Percentiles rank a stretch among this genome's conserved stretches.
Conservation (phyloP, 148 eudicot genomes). For the Chenopodium quinoa region DNA sequence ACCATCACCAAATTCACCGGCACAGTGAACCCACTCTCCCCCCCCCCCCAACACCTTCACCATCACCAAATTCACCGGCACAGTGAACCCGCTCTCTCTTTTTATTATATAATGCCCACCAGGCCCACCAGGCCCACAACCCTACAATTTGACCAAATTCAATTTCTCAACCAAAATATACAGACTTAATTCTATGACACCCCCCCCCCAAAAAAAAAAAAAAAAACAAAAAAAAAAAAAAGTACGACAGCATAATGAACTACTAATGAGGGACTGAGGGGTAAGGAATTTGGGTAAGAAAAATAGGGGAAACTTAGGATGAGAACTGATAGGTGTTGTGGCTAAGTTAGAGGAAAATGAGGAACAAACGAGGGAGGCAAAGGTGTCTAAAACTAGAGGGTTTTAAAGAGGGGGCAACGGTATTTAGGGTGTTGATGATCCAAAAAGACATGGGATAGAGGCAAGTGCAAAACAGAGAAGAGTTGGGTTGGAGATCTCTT, state of each 20-base stretch:
- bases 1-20: neutral
- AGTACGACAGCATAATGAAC: neutral
- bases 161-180: neutral
- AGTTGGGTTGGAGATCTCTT: neutral
- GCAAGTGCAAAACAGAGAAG: neutral
- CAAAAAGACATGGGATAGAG: neutral
- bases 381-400: neutral
- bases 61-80: neutral
- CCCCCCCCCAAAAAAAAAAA: neutral
- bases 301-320: neutral
- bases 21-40: neutral
- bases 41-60: neutral
- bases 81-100: neutral
- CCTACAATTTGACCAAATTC: neutral
- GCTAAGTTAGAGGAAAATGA: neutral
- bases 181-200: neutral
- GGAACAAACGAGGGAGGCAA: neutral
- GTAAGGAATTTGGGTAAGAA: neutral
- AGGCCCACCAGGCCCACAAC: neutral
- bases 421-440: neutral
- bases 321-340: neutral
- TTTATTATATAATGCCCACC: no score
- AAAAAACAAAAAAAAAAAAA: no score
- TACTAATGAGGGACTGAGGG: neutral
- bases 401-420: neutral